A percentile compares a stretch with the other conserved stretches of the same genome.
These are phyloP conservation scores for Tetraselmis chui DNA, from an alignment of 139 green algal species.

Conservation along the genomic window DNA sequence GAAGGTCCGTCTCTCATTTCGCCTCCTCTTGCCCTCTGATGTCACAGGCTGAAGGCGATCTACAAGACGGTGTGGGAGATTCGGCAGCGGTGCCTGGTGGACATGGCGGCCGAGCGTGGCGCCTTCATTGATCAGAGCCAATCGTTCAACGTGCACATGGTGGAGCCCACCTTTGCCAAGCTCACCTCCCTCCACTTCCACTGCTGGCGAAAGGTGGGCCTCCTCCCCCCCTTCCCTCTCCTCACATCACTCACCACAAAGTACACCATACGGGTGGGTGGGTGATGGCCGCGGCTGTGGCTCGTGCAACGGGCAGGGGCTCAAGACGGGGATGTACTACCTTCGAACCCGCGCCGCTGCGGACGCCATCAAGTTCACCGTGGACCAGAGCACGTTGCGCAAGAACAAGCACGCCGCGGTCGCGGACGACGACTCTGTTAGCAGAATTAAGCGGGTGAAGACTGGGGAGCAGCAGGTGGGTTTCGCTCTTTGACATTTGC, in stretches of 20 bases:
- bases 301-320: slow-evolving; percentile 10
- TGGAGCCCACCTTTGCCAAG: slow-evolving; percentile 98
- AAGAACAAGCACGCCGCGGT: not conserved
- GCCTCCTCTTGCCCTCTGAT: too few species aligned
- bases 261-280: too few species aligned
- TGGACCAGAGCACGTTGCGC: slow-evolving; percentile 59
- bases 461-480: too few species aligned
- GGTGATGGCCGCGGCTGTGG: too few species aligned
- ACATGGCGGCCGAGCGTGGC: slow-evolving; percentile 98
- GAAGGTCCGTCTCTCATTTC: too few species aligned
- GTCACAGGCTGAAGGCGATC: slow-evolving; percentile 75
- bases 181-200: slow-evolving; percentile 98
- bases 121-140: slow-evolving; percentile 98
- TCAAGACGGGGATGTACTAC: slow-evolving; percentile 99
- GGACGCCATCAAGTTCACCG: slow-evolving; percentile 99
- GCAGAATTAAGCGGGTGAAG: too few species aligned
- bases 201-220: slow-evolving; percentile 84
- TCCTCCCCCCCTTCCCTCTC: slow-evolving; percentile 3
- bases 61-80: slow-evolving; percentile 99
- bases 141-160: slow-evolving; percentile 98
- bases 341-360: slow-evolving; percentile 84
- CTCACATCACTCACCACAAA: too few species aligned
- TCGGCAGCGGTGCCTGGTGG: slow-evolving; percentile 90
- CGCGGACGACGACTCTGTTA: slow-evolving; percentile 16
- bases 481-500: too few species aligned